Evolutionary conservation across 345 rosid genomes (phyloP).

Genomic region (Firmiana major): DNA sequence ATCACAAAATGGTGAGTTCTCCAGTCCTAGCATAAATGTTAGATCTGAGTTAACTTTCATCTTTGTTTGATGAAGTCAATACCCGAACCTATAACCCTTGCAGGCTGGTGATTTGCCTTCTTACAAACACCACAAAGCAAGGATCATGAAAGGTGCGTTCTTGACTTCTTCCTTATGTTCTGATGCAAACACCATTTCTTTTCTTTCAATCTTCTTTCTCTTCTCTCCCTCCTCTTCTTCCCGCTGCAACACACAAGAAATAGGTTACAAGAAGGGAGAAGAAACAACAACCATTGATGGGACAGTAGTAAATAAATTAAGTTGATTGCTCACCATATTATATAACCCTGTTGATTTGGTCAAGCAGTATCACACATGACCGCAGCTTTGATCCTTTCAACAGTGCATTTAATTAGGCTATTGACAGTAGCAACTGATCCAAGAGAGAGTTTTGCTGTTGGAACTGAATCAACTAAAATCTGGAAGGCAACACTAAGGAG

Average conservation of each 20-base stretch:
- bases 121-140: constrained; percentile 30
- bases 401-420: constrained; percentile 86
- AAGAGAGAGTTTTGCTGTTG: constrained; percentile 82
- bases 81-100: constrained; percentile 65
- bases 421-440: constrained; percentile 90
- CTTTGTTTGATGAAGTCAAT: constrained; percentile 50
- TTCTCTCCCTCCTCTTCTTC: not conserved
- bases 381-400: constrained; percentile 75
- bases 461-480: constrained; percentile 88
- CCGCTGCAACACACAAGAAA: constrained; percentile 10
- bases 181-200: constrained; percentile 4
- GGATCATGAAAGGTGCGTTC: constrained; percentile 73
- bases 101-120: constrained; percentile 22
- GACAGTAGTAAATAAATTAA: constrained; percentile 14
- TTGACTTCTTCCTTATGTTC: constrained; percentile 50
- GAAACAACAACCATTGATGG: not conserved
- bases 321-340: constrained; percentile 12
- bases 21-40: not conserved
- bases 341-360: not conserved
- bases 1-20: not conserved
- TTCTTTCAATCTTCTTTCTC: not conserved
- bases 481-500: constrained; percentile 87
- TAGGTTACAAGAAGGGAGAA: not conserved
- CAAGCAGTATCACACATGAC: constrained; percentile 34
- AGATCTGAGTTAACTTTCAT: not conserved